Conservation (phyloP, 345 rosid species). For the Populus pruinosa region DNA sequence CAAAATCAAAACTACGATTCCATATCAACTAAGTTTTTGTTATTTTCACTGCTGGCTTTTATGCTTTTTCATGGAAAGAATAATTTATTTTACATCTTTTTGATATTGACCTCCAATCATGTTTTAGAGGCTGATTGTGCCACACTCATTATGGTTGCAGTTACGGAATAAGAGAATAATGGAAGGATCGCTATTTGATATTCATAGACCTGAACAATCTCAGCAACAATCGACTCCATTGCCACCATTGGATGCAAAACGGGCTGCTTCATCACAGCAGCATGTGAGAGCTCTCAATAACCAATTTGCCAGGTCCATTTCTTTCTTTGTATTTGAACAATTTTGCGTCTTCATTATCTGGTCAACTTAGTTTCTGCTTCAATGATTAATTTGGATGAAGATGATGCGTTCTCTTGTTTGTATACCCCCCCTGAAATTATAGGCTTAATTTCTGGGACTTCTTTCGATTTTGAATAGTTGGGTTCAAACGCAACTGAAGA, state of each 20-base stretch:
- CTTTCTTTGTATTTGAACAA: neutral
- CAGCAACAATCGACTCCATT: slow-evolving; percentile 34
- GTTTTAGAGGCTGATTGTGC: slow-evolving; percentile 9
- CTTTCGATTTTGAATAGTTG: slow-evolving; percentile 49
- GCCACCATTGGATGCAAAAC: slow-evolving; percentile 43
- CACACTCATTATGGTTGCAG: slow-evolving; percentile 38
- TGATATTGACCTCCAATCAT: neutral
- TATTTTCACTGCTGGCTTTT: neutral
- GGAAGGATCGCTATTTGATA: slow-evolving; percentile 55
- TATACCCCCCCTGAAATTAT: neutral
- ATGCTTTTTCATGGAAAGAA: neutral
- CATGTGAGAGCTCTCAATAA: slow-evolving; percentile 91
- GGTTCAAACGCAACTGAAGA: slow-evolving; percentile 87
- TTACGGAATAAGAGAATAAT: slow-evolving; percentile 60
- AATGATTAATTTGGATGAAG: neutral
- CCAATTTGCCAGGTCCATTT: slow-evolving; percentile 80
- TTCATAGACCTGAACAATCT: slow-evolving; percentile 48
- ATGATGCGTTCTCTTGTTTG: neutral
- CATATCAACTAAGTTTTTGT: neutral
- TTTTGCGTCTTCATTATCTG: neutral
- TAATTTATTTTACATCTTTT: neutral
- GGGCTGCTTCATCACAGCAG: slow-evolving; percentile 69
- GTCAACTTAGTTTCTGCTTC: neutral
- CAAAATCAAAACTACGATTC: neutral
- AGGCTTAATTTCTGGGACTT: neutral